Evolutionary conservation across 768 basidiomycete species (phyloP).

Genomic region (Amanita subjunquillea): DNA sequence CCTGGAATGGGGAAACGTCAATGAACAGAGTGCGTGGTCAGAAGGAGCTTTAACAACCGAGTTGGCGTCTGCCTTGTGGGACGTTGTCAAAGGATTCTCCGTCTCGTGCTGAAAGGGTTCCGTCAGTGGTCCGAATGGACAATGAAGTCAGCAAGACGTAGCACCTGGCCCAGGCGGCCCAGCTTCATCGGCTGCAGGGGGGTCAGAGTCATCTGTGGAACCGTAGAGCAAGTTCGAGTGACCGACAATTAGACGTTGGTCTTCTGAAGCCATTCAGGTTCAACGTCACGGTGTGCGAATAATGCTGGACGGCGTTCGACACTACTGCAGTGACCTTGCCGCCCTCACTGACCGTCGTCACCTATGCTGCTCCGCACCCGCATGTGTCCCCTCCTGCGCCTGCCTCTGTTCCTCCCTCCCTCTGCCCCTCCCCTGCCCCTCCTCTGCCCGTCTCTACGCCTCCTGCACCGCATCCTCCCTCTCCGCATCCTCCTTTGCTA

Average conservation of each 20-base stretch:
- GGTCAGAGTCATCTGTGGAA: neutral
- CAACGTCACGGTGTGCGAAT: too few species aligned
- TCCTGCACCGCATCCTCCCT: too few species aligned
- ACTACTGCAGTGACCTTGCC: too few species aligned
- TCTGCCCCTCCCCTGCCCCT: too few species aligned
- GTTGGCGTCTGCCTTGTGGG: neutral
- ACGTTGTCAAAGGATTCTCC: neutral
- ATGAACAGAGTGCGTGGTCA: neutral
- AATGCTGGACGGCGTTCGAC: too few species aligned
- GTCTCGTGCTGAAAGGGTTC: neutral
- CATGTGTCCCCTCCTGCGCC: too few species aligned
- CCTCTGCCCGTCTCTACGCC: too few species aligned
- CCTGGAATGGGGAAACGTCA: slow-evolving; percentile 17
- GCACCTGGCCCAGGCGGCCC: neutral
- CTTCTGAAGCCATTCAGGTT: neutral
- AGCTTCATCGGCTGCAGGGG: neutral
- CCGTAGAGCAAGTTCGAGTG: neutral
- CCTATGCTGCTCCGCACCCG: too few species aligned
- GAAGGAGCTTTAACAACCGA: neutral
- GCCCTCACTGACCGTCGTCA: too few species aligned
- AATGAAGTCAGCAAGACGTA: neutral
- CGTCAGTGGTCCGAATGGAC: neutral
- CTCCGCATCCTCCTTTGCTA: too few species aligned
- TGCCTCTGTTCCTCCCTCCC: too few species aligned
- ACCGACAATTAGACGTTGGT: neutral